These are phyloP conservation scores for Phytophthora brassicae DNA, from an alignment of 352 stramenopile species.

Conservation along the genomic window DNA sequence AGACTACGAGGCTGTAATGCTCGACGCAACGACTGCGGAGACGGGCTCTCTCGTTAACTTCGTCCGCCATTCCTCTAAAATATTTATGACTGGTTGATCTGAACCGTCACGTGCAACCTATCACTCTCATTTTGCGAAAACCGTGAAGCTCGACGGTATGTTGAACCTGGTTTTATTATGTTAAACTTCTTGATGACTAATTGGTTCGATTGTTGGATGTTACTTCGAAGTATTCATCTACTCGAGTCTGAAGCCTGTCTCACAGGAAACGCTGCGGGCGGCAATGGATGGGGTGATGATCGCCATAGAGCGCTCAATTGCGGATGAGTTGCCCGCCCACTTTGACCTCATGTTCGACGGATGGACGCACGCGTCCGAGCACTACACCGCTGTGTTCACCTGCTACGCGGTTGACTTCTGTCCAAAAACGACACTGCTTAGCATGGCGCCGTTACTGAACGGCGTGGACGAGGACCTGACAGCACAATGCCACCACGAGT, in stretches of 20 bases:
- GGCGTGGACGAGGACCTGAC: not conserved
- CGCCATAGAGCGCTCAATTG: conserved; percentile 10
- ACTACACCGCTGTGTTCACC: not conserved
- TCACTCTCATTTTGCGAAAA: not conserved
- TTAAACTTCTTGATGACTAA: not conserved
- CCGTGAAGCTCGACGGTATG: not conserved
- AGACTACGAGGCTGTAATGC: not conserved
- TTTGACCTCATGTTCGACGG: not conserved
- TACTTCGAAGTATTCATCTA: not conserved
- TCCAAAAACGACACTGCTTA: not conserved
- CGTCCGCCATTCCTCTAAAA: not conserved
- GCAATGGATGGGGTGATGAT: conserved; percentile 2
- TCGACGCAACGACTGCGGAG: not conserved
- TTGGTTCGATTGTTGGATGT: not conserved
- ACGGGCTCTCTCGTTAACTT: not conserved
- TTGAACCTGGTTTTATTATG: conserved; percentile 1
- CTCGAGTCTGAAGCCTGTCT: not conserved
- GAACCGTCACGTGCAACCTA: not conserved
- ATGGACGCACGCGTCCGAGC: not conserved
- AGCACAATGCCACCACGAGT: not conserved
- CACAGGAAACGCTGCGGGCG: not conserved
- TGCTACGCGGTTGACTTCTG: not conserved
- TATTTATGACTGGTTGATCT: not conserved
- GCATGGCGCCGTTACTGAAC: conserved; percentile 1
- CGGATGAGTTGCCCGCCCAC: not conserved